Conservation (phyloP, 2,329 filamentous ascomycete genomes). For the Elsinoe arachidis region DNA sequence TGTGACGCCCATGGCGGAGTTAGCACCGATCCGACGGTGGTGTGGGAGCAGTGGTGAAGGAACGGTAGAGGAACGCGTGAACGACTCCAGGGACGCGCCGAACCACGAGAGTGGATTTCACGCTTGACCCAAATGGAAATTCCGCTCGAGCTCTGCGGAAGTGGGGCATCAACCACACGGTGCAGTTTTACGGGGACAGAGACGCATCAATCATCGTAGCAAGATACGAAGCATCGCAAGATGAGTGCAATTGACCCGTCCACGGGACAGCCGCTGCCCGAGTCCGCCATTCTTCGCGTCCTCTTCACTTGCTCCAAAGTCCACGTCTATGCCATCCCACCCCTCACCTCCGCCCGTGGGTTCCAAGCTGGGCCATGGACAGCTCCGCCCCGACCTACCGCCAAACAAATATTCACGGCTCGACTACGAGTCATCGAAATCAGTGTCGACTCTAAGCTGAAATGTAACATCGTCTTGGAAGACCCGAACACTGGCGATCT, state of each 20-base stretch:
- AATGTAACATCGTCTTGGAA: slow-evolving; percentile 70
- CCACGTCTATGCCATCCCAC: slow-evolving; percentile 83
- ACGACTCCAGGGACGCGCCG: background rate
- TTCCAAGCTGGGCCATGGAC: slow-evolving; percentile 75
- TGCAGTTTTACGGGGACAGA: too few species aligned
- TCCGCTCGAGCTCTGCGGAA: background rate
- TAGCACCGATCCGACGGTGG: background rate
- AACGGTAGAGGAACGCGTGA: background rate
- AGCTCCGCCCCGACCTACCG: slow-evolving; percentile 50
- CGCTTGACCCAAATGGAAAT: background rate
- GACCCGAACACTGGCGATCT: slow-evolving; percentile 63
- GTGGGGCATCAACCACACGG: slow-evolving; percentile 6
- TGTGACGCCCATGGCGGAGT: background rate
- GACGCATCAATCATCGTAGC: background rate
- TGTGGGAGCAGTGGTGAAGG: background rate
- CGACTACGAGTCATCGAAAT: slow-evolving; percentile 52
- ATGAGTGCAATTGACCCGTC: slow-evolving; percentile 64
- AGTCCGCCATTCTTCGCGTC: slow-evolving; percentile 74
- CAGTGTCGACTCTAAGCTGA: slow-evolving; percentile 36
- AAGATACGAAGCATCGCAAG: slow-evolving; percentile 12
- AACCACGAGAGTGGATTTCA: background rate
- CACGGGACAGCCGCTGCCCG: slow-evolving; percentile 58
- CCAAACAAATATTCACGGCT: slow-evolving; percentile 74
- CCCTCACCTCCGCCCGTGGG: slow-evolving; percentile 66
- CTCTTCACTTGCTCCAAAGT: slow-evolving; percentile 67